Evolutionary conservation across 2,329 filamentous ascomycete genomes (phyloP).

Genomic region (Parastagonospora nodorum): DNA sequence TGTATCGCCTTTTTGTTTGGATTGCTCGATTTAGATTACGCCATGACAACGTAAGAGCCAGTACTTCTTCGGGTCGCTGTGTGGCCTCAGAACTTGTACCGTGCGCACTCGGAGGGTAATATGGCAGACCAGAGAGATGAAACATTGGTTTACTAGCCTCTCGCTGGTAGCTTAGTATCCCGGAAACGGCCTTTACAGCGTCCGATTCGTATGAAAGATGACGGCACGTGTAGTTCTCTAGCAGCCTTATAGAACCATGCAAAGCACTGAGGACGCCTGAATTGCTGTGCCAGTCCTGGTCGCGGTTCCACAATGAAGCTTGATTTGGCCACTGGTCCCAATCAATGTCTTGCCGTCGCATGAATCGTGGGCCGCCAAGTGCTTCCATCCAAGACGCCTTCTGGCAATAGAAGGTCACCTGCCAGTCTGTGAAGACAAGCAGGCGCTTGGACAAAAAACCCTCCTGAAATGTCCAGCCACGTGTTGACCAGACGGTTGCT

Average conservation of each 20-base stretch:
- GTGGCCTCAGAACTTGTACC: too few relatives aligned
- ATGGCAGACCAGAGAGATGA: neutral
- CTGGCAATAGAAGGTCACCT: neutral
- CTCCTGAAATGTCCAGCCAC: constrained; percentile 1
- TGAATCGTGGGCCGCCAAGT: neutral
- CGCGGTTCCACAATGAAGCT: neutral
- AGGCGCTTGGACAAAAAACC: neutral
- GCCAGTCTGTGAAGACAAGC: neutral
- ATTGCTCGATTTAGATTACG: too few relatives aligned
- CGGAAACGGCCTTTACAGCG: neutral
- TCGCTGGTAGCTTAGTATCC: neutral
- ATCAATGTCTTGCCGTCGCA: neutral
- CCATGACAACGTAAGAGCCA: too few relatives aligned
- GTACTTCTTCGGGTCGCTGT: neutral
- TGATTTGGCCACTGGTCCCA: neutral
- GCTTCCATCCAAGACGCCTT: neutral
- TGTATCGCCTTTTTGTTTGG: neutral
- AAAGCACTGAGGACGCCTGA: neutral
- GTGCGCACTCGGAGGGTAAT: too few relatives aligned
- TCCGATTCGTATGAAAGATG: neutral
- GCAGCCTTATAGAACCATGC: neutral
- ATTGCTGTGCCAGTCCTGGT: neutral
- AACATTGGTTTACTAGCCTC: neutral
- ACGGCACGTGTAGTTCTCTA: neutral
- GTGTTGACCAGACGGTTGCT: neutral